Evolutionary conservation across 1,284 basidiomycete genomes (phyloP), one percentile per base, ranked within the genome.

Genomic region (Ganoderma resinaceum): DNA sequence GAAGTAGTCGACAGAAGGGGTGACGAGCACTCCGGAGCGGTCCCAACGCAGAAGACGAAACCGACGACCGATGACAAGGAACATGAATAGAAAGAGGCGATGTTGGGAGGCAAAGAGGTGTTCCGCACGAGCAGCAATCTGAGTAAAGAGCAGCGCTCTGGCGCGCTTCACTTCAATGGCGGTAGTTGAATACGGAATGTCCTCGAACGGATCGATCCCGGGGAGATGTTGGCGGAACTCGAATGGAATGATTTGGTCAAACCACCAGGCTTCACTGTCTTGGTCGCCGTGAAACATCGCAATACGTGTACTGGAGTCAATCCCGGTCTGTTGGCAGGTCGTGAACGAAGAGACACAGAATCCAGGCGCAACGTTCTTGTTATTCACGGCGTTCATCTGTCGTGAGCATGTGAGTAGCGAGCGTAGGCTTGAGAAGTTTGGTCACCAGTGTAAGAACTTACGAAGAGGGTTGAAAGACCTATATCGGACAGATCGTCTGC

Each of bases 1-100:
- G n/a, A 55, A 35, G 63, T 69, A 71, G 42, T 71, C 57, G 57
- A 69, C 46, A 12, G 37, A 58, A 0, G 42, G 18, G 9, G 65
- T 65, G 29, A 38, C 20, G 16, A 67, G 33, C 11, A 62, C 20
- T 0, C 65, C 70, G 0, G 61, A 35, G 8, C 61, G 59, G 40
- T 70, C 67, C 66, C 62, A 58, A 23, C 66, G 63, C 58, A 68
- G 20, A 38, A 71, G 26, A n/a, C 65, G 67, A 9, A 42, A 63
- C 12, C 26, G 5, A 1, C 52, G 37, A 12, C 62, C 63, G n/a
- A 65, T 23, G 49, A 71, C 46, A 3, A 71, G 35, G 37, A 68
- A 38, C 29, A 40, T 60, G 59, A 63, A 66, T n/a, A 65, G 23
- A 43, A 46, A 52, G 23, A 46, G 29, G 1, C 70, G 66, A 3